Evolutionary conservation across 1,139 yeast genomes (phyloP).

Genomic region (Zygosaccharomyces sapae): DNA sequence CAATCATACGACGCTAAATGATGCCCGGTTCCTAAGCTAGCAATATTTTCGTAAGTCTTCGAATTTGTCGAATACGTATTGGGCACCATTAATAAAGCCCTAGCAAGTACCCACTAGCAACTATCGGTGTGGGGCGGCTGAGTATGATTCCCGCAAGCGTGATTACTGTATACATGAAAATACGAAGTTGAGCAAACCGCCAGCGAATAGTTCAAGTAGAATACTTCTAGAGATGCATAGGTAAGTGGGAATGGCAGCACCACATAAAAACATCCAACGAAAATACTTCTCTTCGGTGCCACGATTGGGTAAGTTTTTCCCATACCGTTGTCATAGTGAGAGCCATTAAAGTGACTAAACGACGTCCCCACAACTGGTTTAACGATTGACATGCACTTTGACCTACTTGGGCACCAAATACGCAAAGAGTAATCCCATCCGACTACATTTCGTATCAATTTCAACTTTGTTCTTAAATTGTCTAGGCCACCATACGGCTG

Average conservation of each 20-base stretch:
- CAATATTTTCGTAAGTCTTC: too few species aligned
- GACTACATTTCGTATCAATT: slow-evolving; percentile 1
- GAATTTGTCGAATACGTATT: neutral
- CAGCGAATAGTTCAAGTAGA: neutral
- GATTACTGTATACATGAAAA: neutral
- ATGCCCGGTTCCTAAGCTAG: too few species aligned
- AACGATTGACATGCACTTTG: neutral
- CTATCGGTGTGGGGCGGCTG: neutral
- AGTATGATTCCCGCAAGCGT: neutral
- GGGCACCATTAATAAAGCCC: neutral
- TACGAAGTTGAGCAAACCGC: neutral
- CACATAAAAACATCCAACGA: slow-evolving; percentile 1
- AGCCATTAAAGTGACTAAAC: neutral
- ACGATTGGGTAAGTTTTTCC: neutral
- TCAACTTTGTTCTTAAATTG: neutral
- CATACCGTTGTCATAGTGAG: neutral
- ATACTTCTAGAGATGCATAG: neutral
- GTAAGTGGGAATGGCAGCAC: slow-evolving; percentile 3
- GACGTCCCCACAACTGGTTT: neutral
- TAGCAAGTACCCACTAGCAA: neutral
- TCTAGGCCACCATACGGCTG: slow-evolving; percentile 4
- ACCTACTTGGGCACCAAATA: slow-evolving; percentile 3
- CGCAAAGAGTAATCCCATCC: slow-evolving; percentile 5
- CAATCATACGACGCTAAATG: too few species aligned
- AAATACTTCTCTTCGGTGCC: slow-evolving; percentile 1